These are phyloP conservation scores for Magnaporthiopsis incrustans DNA, from an alignment of 2,329 filamentous ascomycete species.

Conservation along the genomic window DNA sequence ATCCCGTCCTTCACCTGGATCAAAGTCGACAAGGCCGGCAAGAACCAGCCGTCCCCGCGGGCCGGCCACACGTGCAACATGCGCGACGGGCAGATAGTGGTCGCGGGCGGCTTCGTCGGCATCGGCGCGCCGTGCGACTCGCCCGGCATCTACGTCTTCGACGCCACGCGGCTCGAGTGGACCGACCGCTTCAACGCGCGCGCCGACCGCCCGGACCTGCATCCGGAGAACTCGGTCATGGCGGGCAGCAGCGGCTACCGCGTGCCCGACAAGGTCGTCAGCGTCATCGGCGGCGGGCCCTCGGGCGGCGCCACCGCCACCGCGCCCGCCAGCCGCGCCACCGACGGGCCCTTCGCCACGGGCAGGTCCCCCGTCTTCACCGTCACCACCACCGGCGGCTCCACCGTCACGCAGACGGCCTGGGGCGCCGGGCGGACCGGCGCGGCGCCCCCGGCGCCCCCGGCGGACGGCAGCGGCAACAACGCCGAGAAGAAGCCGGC, in stretches of 20 bases:
- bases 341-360: slow-evolving; percentile 62
- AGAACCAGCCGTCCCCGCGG: slow-evolving; percentile 47
- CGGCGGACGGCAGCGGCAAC: slow-evolving; percentile 20
- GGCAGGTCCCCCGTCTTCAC: slow-evolving; percentile 64
- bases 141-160: slow-evolving; percentile 66
- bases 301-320: slow-evolving; percentile 51
- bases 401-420: slow-evolving; percentile 35
- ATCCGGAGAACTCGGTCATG: slow-evolving; percentile 43
- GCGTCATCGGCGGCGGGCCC: slow-evolving; percentile 26
- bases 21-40: slow-evolving; percentile 46
- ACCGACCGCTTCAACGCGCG: slow-evolving; percentile 52
- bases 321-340: slow-evolving; percentile 52
- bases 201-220: slow-evolving; percentile 35
- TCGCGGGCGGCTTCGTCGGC: slow-evolving; percentile 62
- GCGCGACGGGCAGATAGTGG: slow-evolving; percentile 62
- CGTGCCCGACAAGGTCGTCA: slow-evolving; percentile 56
- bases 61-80: slow-evolving; percentile 61
- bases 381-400: slow-evolving; percentile 45
- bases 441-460: slow-evolving; percentile 10
- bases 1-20: slow-evolving; percentile 70
- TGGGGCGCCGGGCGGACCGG: slow-evolving; percentile 28
- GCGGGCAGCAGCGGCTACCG: slow-evolving; percentile 56
- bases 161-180: slow-evolving; percentile 59
- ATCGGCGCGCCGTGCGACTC: slow-evolving; percentile 53
- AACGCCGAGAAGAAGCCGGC: slow-evolving; percentile 14